Conservation (phyloP, 2,329 filamentous ascomycete species). For the Neonectria sp. region DNA sequence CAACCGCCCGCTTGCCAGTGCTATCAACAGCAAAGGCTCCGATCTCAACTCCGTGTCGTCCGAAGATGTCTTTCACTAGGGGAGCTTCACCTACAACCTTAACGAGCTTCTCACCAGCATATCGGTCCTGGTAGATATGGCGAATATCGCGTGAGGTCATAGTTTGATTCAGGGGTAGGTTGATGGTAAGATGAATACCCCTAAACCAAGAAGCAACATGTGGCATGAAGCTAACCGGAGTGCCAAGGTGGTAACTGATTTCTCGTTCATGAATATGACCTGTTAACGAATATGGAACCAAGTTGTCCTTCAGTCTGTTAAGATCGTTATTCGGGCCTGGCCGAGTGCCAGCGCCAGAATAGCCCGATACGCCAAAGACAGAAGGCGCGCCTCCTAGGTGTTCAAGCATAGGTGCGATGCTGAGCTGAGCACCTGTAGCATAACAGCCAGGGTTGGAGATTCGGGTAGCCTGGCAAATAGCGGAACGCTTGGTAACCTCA, state of each 20-base stretch:
- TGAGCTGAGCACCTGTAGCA: slow-evolving; percentile 92
- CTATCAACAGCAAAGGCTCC: no score
- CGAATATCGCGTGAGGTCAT: slow-evolving; percentile 95
- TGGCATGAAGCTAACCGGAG: slow-evolving; percentile 86
- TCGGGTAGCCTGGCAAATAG: slow-evolving; percentile 83
- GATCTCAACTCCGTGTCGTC: no score
- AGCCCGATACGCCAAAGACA: slow-evolving; percentile 92
- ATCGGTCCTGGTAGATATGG: slow-evolving; percentile 95
- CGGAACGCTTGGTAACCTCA: slow-evolving; percentile 83
- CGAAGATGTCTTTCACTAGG: no score
- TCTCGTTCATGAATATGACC: slow-evolving; percentile 97
- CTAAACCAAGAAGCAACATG: slow-evolving; percentile 98
- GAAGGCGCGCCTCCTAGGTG: slow-evolving; percentile 84
- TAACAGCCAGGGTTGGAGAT: slow-evolving; percentile 97
- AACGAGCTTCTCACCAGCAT: slow-evolving; percentile 94
- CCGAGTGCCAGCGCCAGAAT: slow-evolving; percentile 91
- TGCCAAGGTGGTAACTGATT: slow-evolving; percentile 84
- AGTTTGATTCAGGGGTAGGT: slow-evolving; percentile 85
- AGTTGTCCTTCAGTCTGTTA: slow-evolving; percentile 84
- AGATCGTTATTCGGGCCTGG: slow-evolving; percentile 95
- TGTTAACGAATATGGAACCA: slow-evolving; percentile 80
- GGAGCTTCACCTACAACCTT: slow-evolving; percentile 84
- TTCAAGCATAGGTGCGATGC: slow-evolving; percentile 85
- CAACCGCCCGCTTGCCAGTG: no score
- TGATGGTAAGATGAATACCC: slow-evolving; percentile 93